These are phyloP conservation scores for Neofusicoccum parvum DNA, from an alignment of 2,329 filamentous ascomycete genomes.

Conservation along the genomic window DNA sequence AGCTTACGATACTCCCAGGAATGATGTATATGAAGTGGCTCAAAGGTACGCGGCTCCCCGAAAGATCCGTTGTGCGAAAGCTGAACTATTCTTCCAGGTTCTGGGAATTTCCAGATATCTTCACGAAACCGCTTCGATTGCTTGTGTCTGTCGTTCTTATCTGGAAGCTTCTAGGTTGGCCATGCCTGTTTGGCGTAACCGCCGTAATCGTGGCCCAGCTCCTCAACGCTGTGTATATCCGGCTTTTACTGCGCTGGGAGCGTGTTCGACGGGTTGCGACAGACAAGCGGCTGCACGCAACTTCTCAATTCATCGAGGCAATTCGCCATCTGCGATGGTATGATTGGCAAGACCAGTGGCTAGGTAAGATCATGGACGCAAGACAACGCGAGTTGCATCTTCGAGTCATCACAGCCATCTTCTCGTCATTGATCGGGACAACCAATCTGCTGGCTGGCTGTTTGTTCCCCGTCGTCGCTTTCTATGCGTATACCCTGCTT, in stretches of 20 bases:
- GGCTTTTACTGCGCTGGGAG: slow-evolving; percentile 68
- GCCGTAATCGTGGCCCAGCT: slow-evolving; percentile 70
- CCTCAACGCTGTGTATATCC: slow-evolving; percentile 69
- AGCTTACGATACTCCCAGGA: slow-evolving; percentile 32
- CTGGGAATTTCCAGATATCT: slow-evolving; percentile 80
- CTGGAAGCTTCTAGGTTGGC: slow-evolving; percentile 77
- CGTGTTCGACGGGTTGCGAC: slow-evolving; percentile 71
- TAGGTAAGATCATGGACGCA: slow-evolving; percentile 67
- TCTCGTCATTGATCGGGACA: slow-evolving; percentile 64
- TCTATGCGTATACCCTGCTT: slow-evolving; percentile 77
- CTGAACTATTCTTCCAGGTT: slow-evolving; percentile 55
- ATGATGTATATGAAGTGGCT: slow-evolving; percentile 78
- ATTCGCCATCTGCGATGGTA: slow-evolving; percentile 82
- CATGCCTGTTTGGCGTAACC: slow-evolving; percentile 72
- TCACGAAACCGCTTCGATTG: slow-evolving; percentile 77
- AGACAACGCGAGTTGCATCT: slow-evolving; percentile 68
- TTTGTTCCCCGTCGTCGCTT: slow-evolving; percentile 77
- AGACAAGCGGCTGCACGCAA: slow-evolving; percentile 76
- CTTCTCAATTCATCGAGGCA: slow-evolving; percentile 83
- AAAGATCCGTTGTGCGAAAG: background rate
- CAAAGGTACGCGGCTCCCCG: slow-evolving; percentile 48
- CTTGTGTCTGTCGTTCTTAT: slow-evolving; percentile 73
- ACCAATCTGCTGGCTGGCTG: slow-evolving; percentile 72
- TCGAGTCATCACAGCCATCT: slow-evolving; percentile 65
- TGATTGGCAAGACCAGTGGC: slow-evolving; percentile 78